Conservation (phyloP, 352 stramenopile species). For the Phytopythium aichiense region DNA sequence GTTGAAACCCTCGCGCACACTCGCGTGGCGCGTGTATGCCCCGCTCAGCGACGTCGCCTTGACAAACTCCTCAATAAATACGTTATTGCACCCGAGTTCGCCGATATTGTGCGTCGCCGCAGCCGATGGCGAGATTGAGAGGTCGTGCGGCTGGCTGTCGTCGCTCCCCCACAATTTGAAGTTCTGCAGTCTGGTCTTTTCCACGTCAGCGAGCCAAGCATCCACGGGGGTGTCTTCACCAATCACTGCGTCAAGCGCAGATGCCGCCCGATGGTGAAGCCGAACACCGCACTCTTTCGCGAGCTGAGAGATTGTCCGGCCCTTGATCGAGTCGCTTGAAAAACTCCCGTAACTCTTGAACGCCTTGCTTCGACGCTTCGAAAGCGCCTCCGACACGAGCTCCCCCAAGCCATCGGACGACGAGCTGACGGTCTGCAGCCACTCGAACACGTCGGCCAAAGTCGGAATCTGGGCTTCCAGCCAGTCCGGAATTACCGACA, state of each 20-base stretch:
- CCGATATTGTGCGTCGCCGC: not conserved
- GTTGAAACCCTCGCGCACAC: slow-evolving; percentile 60
- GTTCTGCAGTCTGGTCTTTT: not conserved
- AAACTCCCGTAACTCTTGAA: slow-evolving; percentile 31
- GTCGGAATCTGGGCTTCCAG: slow-evolving; percentile 62
- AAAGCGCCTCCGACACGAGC: slow-evolving; percentile 61
- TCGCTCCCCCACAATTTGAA: slow-evolving; percentile 8
- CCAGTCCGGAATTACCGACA: slow-evolving; percentile 64
- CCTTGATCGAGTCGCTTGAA: slow-evolving; percentile 20
- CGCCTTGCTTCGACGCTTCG: slow-evolving; percentile 34
- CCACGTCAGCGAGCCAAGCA: slow-evolving; percentile 14
- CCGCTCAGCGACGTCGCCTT: slow-evolving; percentile 52
- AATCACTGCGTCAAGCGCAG: slow-evolving; percentile 17
- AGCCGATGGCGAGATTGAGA: not conserved
- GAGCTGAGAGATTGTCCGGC: slow-evolving; percentile 27
- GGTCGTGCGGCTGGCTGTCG: not conserved
- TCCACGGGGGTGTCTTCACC: slow-evolving; percentile 20
- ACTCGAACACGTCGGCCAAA: slow-evolving; percentile 54
- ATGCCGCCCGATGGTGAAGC: slow-evolving; percentile 27
- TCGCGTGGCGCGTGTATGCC: slow-evolving; percentile 49
- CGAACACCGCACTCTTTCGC: slow-evolving; percentile 30
- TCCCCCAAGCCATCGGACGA: slow-evolving; percentile 67
- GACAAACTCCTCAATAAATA: slow-evolving; percentile 78
- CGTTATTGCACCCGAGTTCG: slow-evolving; percentile 39
- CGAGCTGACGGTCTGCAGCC: slow-evolving; percentile 66